Conservation (phyloP, 2,329 filamentous ascomycete species). For the Paraphaeosphaeria minitans region DNA sequence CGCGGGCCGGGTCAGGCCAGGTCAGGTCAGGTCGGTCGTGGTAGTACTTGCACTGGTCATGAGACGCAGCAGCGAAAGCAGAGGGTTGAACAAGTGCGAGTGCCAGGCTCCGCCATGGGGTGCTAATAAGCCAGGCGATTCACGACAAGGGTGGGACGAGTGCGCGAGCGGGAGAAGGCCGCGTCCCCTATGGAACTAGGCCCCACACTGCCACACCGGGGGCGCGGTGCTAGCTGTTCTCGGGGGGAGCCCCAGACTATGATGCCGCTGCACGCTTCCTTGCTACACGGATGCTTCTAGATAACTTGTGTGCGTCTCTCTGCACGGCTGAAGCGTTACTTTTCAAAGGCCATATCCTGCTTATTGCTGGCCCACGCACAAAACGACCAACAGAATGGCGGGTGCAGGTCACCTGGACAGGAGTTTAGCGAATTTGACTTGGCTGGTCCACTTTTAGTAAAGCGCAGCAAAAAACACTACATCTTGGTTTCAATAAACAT, state of each 20-base stretch:
- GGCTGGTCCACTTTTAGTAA: too few species aligned
- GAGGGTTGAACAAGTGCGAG: background rate
- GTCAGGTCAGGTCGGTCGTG: background rate
- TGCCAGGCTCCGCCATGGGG: background rate
- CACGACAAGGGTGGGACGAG: background rate
- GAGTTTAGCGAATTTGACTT: background rate
- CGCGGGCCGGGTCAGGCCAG: background rate
- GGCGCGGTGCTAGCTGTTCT: background rate
- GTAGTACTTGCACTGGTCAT: background rate
- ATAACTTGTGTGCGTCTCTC: background rate
- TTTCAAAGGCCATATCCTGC: background rate
- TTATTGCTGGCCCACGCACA: too few species aligned
- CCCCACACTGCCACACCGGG: too few species aligned
- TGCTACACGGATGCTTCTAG: background rate
- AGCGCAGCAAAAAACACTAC: too few species aligned
- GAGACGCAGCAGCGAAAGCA: background rate
- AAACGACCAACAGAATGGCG: too few species aligned
- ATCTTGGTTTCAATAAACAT: too few species aligned
- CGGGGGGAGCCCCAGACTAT: background rate
- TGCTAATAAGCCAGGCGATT: background rate
- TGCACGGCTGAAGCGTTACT: background rate
- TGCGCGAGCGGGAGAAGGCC: background rate
- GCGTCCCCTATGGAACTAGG: slow-evolving; percentile 2
- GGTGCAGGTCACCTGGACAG: too few species aligned
- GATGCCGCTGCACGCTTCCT: too few species aligned